Evolutionary conservation across 2,329 filamentous ascomycete genomes (phyloP), one percentile per base, ranked within the genome.

Genomic region (Hysterium pulicare): DNA sequence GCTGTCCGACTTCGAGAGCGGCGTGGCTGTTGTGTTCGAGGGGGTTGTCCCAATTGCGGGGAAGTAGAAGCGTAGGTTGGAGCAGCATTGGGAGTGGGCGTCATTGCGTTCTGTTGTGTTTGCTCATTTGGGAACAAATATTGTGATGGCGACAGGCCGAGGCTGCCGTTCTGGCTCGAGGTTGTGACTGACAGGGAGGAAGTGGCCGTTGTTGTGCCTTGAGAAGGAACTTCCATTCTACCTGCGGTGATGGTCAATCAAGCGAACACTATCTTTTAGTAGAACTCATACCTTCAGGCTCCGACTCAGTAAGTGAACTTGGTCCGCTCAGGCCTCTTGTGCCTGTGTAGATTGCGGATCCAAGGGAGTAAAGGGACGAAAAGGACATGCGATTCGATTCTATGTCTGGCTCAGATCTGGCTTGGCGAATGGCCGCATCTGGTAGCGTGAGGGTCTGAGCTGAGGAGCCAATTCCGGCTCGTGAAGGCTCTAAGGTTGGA

Each of bases 311-410:
- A 11, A 69, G 46, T 5, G 73, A 73, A 48, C 69, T 74, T 31
- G 70, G 60, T 49, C 51, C 72, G 65, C 65, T 79, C 69, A 57
- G 62, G 54, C 55, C 65, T 77, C 81, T 49, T 70, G 74, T 56
- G 71, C 76, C 77, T 42, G 64, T 65, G 50, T 66, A 68, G 16
- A 72, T 77, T 40, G 74, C 78, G 5, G 83, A 86, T 33, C 79
- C 78, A 19, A 86, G 68, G 23, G 85, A 88, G 58, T 86, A 85
- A 38, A 87, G 70, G 1, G 86, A 90, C 6, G 84, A 87, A 46
- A 84, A 77, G 19, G 86, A 90, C 60, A 86, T 73, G 38, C 86
- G 81, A 56, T 87, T 85, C 33, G 72, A 72, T 30, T 83, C 71
- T 23, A 47, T 41, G 36, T 66, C 63, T 35, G 50, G 47, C 44